Evolutionary conservation across 2,329 filamentous ascomycete species (phyloP), one percentile per base, ranked within the genome.

Genomic region (Pezicula neosporulosa): DNA sequence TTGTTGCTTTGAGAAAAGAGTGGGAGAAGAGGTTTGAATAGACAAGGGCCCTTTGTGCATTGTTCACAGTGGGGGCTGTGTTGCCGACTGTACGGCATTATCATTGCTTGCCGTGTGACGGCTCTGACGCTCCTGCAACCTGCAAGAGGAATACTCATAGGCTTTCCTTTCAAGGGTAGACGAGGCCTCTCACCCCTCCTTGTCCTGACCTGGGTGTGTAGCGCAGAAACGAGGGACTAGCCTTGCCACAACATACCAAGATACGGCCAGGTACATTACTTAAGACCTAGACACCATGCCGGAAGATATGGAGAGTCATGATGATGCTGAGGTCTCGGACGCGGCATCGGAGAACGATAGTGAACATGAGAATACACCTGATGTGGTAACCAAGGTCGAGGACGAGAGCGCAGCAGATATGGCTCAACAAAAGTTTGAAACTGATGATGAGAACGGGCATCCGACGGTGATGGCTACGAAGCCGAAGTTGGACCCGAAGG

Each of bases 401-500:
- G 59, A 63, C 59, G 64, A 67, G 59, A 62, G 62, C 55, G 55
- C 56, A 43, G 60, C 56, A 43, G 60, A 62, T 47, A 67, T 66
- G 64, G 61, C 64, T 21, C 64, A 66, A 48, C 60, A 62, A 51
- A 66, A 62, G 45, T 57, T 62, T 52, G 62, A 53, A 60, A 52
- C 63, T 38, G 60, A 63, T 47, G 63, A 66, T 55, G 64, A 62
- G 47, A 60, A 65, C 59, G 62, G 62, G 21, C 60, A 62, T 50
- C 73, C 56, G 75, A 75, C 57, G 69, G 75, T 63, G 39, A 57
- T 61, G 67, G 72, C 60, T 72, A 76, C 57, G 72, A 88, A 87
- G 72, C 64, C 65, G 33, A 87, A 86, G 71, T 78, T 85, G 68
- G 80, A 89, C 73, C 83, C 91, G 51, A 97, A 97, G 71, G 94